Base-by-base conservation (phyloP, 1,284 basidiomycete genomes). In the Pseudozyma tsukubaensis region DNA sequence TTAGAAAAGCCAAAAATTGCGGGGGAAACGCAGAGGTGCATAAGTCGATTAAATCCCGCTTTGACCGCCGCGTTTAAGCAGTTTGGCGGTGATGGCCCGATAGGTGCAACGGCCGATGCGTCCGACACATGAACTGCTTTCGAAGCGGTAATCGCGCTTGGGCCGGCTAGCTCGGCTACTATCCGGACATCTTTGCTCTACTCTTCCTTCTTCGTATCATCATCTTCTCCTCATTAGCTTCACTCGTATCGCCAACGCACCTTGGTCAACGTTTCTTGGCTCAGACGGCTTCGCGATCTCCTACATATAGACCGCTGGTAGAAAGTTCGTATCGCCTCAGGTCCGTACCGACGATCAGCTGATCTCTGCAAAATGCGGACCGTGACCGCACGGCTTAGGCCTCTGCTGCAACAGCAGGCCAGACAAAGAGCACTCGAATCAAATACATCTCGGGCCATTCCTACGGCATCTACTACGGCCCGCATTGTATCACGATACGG, bases 141-240 rank as follows among this genome's bases (percentile, higher is more conserved):
- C 24, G 24, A 29, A 29, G 24, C 24, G 66, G 32, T 42, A 63
- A 49, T 39, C 36, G 66, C 59, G 66, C 59, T 59, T 59, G 59
- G 3, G 47, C 59, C 66, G 59, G 66, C 59, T 59, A 43, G 51
- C 62, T 69, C 66, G 66, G 60, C 35, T 56, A 69, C 49, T 47
- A 12, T 12, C 19, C 44, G 44, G 44, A 24, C 19, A 14, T 18
- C 12, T 43, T 14, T 18, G 24, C 42, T 14, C 42, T 18, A 43
- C 42, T 4, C 16, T 18, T 45, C 19, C 44, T 45, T 45, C 19
- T 11, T 24, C 21, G 21, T 12, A 8, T 24, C 10, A 16, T 24
- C 44, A 18, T 18, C n/a, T 43, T 45, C 37, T 4, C 37, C 43
- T 19, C 13, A 44, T 12, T 11, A 44, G 48, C 32, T 29, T 12